Evolutionary conservation across 1,284 basidiomycete genomes (phyloP), one percentile per base, ranked within the genome.

Genomic region (Tetrapyrgos nigripes): DNA sequence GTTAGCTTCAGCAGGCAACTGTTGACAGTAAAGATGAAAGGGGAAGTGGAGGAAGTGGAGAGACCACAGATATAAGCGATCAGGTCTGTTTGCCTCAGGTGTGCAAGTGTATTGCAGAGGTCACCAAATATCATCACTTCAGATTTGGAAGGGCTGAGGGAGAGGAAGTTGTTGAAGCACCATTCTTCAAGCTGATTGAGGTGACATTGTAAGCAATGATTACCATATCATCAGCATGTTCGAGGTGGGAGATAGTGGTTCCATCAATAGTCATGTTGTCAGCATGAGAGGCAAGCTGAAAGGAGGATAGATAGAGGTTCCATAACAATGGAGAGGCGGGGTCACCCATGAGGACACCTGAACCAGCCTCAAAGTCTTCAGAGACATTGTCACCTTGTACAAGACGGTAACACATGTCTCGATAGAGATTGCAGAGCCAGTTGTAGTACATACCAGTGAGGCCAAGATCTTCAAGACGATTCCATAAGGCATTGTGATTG

Each of bases 151-250:
- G 31, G 8, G 14, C 31, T 33, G 31, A 33, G 8, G 8, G 8
- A 14, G 8, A 33, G 14, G 31, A 8, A 33, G 31, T 33, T 33
- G 14, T 33, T 14, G 14, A 8, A 33, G 31, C 31, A 33, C 31
- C 31, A 33, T 8, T 8, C 8, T 33, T 33, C 8, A 8, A 33
- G 31, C 8, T 33, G 8, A 33, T 33, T 14, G 14, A 33, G 31
- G 31, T 33, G 31, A 33, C 31, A 5, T 49, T 73, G 31, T 14
- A 33, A 14, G 14, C 31, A 29, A 72, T 58, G 2, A 75, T 47
- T 0, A 62, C 68, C 4, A 75, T 64, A 57, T 76, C 75, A 55
- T 76, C 74, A 0, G 67, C 68, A 27, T 69, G 70, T 26, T 65
- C 64, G 14, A 70, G 28, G 45, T 72, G 66, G 0, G 68, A 66